Evolutionary conservation across 176 grass and related monocot genomes (phyloP).

Genomic region (Phoenix roebelenii): DNA sequence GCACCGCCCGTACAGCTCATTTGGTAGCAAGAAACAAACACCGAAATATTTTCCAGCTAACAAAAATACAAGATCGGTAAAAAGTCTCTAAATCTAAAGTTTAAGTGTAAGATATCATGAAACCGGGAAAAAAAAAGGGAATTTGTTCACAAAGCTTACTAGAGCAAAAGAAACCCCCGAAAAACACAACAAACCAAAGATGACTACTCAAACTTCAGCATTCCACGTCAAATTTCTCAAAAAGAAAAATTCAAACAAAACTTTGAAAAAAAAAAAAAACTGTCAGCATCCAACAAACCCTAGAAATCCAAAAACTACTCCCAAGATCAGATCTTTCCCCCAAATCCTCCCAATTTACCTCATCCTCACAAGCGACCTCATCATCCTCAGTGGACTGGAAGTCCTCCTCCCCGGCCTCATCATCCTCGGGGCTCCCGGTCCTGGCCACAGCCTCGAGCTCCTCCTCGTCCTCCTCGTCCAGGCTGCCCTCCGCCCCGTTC

Average conservation of each 20-base stretch:
- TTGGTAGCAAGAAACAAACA: too few relatives aligned
- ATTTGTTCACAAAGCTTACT: too few relatives aligned
- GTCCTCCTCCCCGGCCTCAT: slow-evolving; percentile 12
- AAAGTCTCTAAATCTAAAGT: too few relatives aligned
- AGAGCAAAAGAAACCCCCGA: too few relatives aligned
- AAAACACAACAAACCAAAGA: neutral
- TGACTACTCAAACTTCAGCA: neutral
- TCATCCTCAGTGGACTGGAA: slow-evolving; percentile 58
- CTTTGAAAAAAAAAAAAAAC: neutral
- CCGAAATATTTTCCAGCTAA: too few relatives aligned
- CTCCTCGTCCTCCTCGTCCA: slow-evolving; percentile 47
- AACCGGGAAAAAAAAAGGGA: too few relatives aligned
- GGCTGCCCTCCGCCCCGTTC: slow-evolving; percentile 15
- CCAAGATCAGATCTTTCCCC: neutral
- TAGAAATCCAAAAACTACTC: neutral
- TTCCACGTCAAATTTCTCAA: neutral
- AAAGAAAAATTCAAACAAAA: neutral
- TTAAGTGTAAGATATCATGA: too few relatives aligned
- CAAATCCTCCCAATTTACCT: slow-evolving; percentile 21
- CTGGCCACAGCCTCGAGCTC: slow-evolving; percentile 61
- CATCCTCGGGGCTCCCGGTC: slow-evolving; percentile 24
- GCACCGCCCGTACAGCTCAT: too few relatives aligned
- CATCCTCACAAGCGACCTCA: slow-evolving; percentile 23
- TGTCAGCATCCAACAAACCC: neutral
- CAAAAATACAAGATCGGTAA: too few relatives aligned